Conservation (phyloP, 2,329 filamentous ascomycete species). For the Chrysoporthe austroafricana region DNA sequence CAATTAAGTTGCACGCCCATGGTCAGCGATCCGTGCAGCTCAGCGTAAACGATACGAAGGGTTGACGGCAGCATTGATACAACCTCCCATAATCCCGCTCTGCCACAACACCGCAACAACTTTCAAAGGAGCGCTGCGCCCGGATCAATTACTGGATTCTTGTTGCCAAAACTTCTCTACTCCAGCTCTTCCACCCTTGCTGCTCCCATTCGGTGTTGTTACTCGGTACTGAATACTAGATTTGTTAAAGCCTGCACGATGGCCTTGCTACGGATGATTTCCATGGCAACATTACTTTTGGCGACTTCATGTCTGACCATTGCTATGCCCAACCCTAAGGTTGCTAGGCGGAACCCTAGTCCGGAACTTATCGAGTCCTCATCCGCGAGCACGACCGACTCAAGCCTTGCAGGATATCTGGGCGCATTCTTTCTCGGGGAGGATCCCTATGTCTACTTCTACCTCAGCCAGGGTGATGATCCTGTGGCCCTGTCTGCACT, state of each 20-base stretch:
- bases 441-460: conserved; percentile 57
- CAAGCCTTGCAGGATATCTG: conserved; percentile 53
- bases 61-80: too few relatives aligned
- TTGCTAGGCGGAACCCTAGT: conserved; percentile 1
- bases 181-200: neutral
- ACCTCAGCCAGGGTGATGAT: conserved; percentile 57
- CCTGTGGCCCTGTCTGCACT: conserved; percentile 51
- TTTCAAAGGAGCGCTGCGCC: neutral
- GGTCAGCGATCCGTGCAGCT: neutral
- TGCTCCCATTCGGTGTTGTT: neutral
- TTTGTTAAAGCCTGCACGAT: conserved; percentile 4
- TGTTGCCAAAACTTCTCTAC: neutral
- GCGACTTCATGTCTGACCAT: conserved; percentile 14
- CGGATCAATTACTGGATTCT: neutral
- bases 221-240: neutral
- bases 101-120: neutral
- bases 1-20: neutral
- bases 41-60: neutral
- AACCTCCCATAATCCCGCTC: neutral
- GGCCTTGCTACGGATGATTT: neutral
- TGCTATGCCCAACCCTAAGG: conserved; percentile 3
- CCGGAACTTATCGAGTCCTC: conserved; percentile 31
- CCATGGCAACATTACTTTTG: conserved; percentile 13
- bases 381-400: conserved; percentile 39
- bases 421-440: conserved; percentile 59